phyloP scores from a whole-genome alignment of 2,329 filamentous ascomycete genomes.

The Sordariomycetes sp. region DNA sequence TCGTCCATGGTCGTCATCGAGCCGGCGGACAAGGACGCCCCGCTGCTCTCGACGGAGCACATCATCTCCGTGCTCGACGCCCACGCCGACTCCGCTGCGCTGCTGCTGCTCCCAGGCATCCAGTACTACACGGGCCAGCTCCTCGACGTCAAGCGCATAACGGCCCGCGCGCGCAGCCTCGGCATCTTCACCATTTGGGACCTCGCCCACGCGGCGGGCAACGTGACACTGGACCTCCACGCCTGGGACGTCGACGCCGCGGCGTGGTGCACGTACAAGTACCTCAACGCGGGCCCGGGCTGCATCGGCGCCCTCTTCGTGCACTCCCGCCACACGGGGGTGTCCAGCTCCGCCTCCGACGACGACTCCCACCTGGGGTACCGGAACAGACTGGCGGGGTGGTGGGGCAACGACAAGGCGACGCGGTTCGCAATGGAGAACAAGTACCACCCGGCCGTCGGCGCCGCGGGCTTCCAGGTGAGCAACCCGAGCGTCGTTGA shows the following conservation, averaged over 20 bases:
- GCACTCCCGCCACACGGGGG: conserved; percentile 57
- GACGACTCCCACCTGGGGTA: conserved; percentile 26
- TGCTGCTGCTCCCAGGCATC: conserved; percentile 73
- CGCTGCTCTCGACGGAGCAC: conserved; percentile 55
- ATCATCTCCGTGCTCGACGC: conserved; percentile 63
- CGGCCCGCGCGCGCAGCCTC: conserved; percentile 56
- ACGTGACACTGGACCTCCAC: conserved; percentile 66
- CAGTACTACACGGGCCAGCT: conserved; percentile 89
- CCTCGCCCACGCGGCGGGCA: conserved; percentile 74
- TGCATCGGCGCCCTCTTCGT: conserved; percentile 71
- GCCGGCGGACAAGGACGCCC: conserved; percentile 24
- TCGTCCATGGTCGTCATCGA: conserved; percentile 59
- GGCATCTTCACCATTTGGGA: conserved; percentile 77
- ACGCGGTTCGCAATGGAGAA: conserved; percentile 77
- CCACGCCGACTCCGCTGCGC: conserved; percentile 57
- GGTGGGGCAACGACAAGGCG: conserved; percentile 74
- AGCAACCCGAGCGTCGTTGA: conserved; percentile 67
- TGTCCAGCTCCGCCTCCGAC: conserved; percentile 19
- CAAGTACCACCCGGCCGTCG: conserved; percentile 60
- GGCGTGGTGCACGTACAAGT: conserved; percentile 91
- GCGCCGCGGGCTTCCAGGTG: conserved; percentile 73
- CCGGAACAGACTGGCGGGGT: conserved; percentile 59
- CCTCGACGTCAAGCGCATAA: conserved; percentile 73
- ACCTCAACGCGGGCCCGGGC: conserved; percentile 76
- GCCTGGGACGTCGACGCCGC: conserved; percentile 90